Conservation (phyloP, 192 early-diverging fungal species). For the Spizellomyces punctatus region DNA sequence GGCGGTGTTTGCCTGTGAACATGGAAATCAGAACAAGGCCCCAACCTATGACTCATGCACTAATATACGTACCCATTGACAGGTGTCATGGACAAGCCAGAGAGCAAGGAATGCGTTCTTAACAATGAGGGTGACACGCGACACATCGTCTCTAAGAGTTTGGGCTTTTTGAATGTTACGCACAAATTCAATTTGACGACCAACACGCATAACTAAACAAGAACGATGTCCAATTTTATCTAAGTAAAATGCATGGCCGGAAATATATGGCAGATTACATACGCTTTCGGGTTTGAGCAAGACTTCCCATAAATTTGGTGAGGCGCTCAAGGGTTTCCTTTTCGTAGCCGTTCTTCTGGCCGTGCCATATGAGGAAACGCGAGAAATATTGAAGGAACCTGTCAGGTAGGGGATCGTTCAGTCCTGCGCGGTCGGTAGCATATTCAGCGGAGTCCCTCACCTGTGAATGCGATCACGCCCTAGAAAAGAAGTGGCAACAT, state of each 20-base stretch:
- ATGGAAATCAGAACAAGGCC: neutral
- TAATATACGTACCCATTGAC: constrained; percentile 59
- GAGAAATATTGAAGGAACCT: constrained; percentile 86
- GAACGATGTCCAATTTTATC: neutral
- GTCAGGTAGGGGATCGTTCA: constrained; percentile 30
- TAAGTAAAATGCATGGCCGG: neutral
- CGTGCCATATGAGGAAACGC: constrained; percentile 75
- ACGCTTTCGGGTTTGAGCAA: constrained; percentile 71
- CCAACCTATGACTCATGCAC: neutral
- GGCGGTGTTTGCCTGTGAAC: constrained; percentile 53
- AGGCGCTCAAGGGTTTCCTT: constrained; percentile 64
- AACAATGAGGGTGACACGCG: constrained; percentile 51
- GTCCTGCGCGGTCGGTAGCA: too few species aligned
- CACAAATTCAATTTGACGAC: constrained; percentile 70
- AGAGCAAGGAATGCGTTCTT: constrained; percentile 62
- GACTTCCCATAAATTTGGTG: constrained; percentile 57
- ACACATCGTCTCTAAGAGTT: constrained; percentile 60
- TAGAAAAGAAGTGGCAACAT: constrained; percentile 6
- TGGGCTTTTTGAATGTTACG: constrained; percentile 59
- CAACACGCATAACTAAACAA: constrained; percentile 65
- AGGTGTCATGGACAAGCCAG: constrained; percentile 66
- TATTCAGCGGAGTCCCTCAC: neutral
- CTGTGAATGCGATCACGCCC: constrained; percentile 50
- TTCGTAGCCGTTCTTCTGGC: constrained; percentile 33
- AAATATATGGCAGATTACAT: constrained; percentile 26